Evolutionary conservation across 768 basidiomycete genomes (phyloP).

Genomic region (Scleroderma bovista): DNA sequence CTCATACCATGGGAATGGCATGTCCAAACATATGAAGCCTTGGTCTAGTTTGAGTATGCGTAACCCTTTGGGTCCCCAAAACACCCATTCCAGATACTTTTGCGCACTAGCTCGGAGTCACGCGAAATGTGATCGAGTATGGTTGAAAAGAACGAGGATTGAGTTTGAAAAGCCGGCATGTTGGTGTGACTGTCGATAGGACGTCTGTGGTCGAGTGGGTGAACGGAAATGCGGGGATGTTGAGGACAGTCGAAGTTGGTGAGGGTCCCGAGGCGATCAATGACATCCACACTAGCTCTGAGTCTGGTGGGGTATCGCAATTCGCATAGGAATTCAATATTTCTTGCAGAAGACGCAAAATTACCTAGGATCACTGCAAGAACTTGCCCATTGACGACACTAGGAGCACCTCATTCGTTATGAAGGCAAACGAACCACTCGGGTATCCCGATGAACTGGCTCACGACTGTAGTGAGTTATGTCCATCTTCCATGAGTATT

Average conservation of each 20-base stretch:
- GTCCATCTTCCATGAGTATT: background rate
- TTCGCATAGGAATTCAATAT: constrained; percentile 19
- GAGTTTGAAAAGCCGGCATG: too few relatives aligned
- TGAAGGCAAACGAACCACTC: constrained; percentile 33
- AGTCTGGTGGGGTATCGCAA: constrained; percentile 23
- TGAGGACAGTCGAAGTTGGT: constrained; percentile 23
- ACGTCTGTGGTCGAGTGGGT: constrained; percentile 21
- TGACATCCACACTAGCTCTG: constrained; percentile 2
- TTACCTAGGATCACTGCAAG: background rate
- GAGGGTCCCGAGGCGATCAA: constrained; percentile 32
- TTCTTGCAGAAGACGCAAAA: constrained; percentile 5
- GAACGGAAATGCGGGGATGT: constrained; percentile 14
- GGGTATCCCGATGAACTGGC: constrained; percentile 22
- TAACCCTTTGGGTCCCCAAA: too few relatives aligned
- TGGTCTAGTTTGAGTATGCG: too few relatives aligned
- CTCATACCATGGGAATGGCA: too few relatives aligned
- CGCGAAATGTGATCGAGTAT: too few relatives aligned
- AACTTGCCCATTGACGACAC: constrained; percentile 16
- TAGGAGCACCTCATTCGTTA: constrained; percentile 26
- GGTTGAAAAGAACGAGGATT: too few relatives aligned
- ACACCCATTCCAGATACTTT: too few relatives aligned
- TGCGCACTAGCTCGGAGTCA: too few relatives aligned
- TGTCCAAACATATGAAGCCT: too few relatives aligned
- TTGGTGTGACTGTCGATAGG: constrained; percentile 25
- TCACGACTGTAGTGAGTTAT: background rate